These are phyloP conservation scores for Cyclotella distinguenda DNA, from an alignment of 108 stramenopile genomes.

Conservation along the genomic window DNA sequence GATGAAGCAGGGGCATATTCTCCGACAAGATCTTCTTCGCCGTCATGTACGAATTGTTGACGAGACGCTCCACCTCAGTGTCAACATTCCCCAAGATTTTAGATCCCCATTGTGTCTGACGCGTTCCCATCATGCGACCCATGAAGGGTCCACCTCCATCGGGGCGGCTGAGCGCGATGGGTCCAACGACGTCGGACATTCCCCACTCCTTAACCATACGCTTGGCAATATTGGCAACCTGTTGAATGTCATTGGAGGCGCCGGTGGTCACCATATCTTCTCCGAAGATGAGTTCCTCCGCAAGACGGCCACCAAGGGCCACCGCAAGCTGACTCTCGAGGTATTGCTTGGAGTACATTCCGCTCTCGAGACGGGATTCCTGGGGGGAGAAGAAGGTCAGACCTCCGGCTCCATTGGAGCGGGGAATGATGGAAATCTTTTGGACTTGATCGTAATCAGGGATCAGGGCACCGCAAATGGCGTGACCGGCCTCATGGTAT, in stretches of 20 bases:
- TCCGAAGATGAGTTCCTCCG: constrained; percentile 96
- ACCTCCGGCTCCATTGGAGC: constrained; percentile 89
- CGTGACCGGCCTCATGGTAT: constrained; percentile 97
- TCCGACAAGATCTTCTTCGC: constrained; percentile 67
- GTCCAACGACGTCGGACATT: constrained; percentile 70
- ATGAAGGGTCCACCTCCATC: constrained; percentile 51
- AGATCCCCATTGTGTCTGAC: constrained; percentile 62
- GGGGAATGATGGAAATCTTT: constrained; percentile 97
- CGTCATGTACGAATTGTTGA: constrained; percentile 62
- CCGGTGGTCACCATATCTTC: constrained; percentile 91
- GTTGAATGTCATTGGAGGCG: constrained; percentile 94
- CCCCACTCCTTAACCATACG: constrained; percentile 91
- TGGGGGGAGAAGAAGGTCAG: constrained; percentile 91
- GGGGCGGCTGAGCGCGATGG: constrained; percentile 49
- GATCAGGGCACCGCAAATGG: constrained; percentile 87
- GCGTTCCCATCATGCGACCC: constrained; percentile 55
- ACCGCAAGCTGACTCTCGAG: constrained; percentile 89
- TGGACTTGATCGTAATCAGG: constrained; percentile 95
- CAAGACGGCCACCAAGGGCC: constrained; percentile 93
- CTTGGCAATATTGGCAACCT: constrained; percentile 92
- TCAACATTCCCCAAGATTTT: constrained; percentile 60
- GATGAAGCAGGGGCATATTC: constrained; percentile 53
- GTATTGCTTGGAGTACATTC: constrained; percentile 72
- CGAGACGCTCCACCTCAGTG: constrained; percentile 68
- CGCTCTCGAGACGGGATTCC: constrained; percentile 78